These are phyloP conservation scores for Pholiota microspora DNA, from an alignment of 768 basidiomycete species.

Conservation along the genomic window DNA sequence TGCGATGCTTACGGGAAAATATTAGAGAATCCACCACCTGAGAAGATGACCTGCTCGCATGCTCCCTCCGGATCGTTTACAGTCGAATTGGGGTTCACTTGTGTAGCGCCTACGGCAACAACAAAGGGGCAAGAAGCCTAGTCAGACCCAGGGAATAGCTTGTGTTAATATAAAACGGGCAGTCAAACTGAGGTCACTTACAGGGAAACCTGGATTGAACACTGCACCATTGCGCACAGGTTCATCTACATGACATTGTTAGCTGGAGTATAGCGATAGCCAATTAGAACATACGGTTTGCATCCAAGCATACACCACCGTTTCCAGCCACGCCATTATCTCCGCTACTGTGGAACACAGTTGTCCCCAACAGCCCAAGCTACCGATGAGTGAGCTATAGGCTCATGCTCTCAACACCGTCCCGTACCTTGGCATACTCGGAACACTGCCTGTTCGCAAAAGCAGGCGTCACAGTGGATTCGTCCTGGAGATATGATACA, in stretches of 20 bases:
- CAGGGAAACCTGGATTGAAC: slow-evolving; percentile 27
- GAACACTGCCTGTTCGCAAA: slow-evolving; percentile 34
- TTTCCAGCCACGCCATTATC: slow-evolving; percentile 36
- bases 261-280: background rate
- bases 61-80: slow-evolving; percentile 44
- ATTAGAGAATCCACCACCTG: slow-evolving; percentile 52
- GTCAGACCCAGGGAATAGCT: background rate
- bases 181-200: background rate
- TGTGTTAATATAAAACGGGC: background rate
- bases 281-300: slow-evolving; percentile 32
- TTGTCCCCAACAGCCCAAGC: slow-evolving; percentile 35
- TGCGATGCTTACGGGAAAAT: slow-evolving; percentile 30
- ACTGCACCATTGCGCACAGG: slow-evolving; percentile 18
- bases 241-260: slow-evolving; percentile 13
- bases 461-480: slow-evolving; percentile 25
- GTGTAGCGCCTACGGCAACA: slow-evolving; percentile 51
- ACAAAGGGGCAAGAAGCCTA: slow-evolving; percentile 47
- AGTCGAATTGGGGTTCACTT: slow-evolving; percentile 39
- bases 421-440: slow-evolving; percentile 29
- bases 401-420: background rate
- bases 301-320: slow-evolving; percentile 34
- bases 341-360: slow-evolving; percentile 34
- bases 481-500: slow-evolving; percentile 34
- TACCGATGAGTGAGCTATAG: slow-evolving; percentile 11
- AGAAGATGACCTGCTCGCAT: slow-evolving; percentile 44